Percentiles rank a stretch among this genome's conserved stretches.
These are phyloP conservation scores for Xerocomus minutiporus DNA, from an alignment of 1,284 basidiomycete genomes.

Conservation along the genomic window DNA sequence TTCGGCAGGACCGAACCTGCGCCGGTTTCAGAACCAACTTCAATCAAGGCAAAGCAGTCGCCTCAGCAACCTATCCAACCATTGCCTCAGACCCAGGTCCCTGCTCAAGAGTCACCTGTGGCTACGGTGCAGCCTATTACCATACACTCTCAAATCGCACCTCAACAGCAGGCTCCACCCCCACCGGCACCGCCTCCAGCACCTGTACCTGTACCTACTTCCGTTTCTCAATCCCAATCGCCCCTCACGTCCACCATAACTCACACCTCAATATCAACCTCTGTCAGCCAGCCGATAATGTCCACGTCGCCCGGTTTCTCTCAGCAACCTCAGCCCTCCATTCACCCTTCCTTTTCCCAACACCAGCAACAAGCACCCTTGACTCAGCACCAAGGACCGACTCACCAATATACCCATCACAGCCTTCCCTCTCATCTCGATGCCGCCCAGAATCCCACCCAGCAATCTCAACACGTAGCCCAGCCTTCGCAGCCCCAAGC, in stretches of 20 bases:
- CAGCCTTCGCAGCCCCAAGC: constrained; percentile 33
- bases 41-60: constrained; percentile 41
- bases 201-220: constrained; percentile 28
- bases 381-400: constrained; percentile 40
- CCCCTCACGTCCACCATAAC: constrained; percentile 39
- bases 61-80: constrained; percentile 42
- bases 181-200: constrained; percentile 15
- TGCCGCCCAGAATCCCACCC: constrained; percentile 41
- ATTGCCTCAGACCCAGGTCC: constrained; percentile 23
- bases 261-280: constrained; percentile 39
- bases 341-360: constrained; percentile 33
- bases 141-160: constrained; percentile 32
- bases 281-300: constrained; percentile 36
- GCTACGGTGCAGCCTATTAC: constrained; percentile 37
- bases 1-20: constrained; percentile 19
- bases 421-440: constrained; percentile 60
- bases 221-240: constrained; percentile 40
- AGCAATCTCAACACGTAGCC: constrained; percentile 34
- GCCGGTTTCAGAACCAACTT: constrained; percentile 34
- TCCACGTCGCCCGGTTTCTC: constrained; percentile 30
- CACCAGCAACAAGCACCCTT: constrained; percentile 33
- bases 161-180: constrained; percentile 27
- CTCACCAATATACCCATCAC: constrained; percentile 59
- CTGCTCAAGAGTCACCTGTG: constrained; percentile 25
- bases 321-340: constrained; percentile 31